Conservation (phyloP, 768 basidiomycete species). For the Strobilomyces confusus region DNA sequence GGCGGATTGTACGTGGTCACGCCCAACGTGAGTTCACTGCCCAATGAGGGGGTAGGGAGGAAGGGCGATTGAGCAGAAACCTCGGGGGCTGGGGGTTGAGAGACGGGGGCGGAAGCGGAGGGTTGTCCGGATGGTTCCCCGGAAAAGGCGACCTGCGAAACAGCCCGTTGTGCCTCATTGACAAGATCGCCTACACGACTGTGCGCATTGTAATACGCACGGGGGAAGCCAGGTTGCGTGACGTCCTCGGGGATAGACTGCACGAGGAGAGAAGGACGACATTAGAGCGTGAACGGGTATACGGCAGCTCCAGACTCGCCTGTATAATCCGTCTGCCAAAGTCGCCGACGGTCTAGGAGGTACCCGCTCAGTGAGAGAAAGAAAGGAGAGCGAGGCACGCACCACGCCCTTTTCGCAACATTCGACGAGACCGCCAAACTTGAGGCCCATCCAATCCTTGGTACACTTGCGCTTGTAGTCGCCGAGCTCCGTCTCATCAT, state of each 20-base stretch:
- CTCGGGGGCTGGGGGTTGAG: background rate
- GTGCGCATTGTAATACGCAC: slow-evolving; percentile 69
- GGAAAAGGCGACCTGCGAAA: slow-evolving; percentile 50
- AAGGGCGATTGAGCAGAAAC: slow-evolving; percentile 11
- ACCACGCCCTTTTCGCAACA: slow-evolving; percentile 76
- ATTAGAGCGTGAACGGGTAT: slow-evolving; percentile 1
- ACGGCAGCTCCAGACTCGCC: slow-evolving; percentile 17
- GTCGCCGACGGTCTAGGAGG: slow-evolving; percentile 44
- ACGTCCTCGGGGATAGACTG: slow-evolving; percentile 79
- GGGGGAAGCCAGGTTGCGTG: slow-evolving; percentile 75
- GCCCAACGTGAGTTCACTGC: slow-evolving; percentile 28
- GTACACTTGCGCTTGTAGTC: slow-evolving; percentile 78
- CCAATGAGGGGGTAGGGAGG: slow-evolving; percentile 33
- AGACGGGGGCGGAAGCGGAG: background rate
- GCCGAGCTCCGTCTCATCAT: slow-evolving; percentile 72
- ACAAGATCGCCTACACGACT: slow-evolving; percentile 57
- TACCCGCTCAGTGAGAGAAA: background rate
- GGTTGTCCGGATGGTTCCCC: slow-evolving; percentile 31
- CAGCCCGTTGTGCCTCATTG: slow-evolving; percentile 55
- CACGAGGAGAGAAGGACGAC: background rate
- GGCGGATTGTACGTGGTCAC: slow-evolving; percentile 6
- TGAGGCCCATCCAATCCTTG: slow-evolving; percentile 70
- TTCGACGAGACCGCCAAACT: slow-evolving; percentile 85
- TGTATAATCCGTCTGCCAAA: slow-evolving; percentile 46
- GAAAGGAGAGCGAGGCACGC: slow-evolving; percentile 15